Percentiles rank a stretch among this genome's conserved stretches.
These are phyloP conservation scores for Aplosporella prunicola DNA, from an alignment of 2,329 filamentous ascomycete species.

Conservation along the genomic window DNA sequence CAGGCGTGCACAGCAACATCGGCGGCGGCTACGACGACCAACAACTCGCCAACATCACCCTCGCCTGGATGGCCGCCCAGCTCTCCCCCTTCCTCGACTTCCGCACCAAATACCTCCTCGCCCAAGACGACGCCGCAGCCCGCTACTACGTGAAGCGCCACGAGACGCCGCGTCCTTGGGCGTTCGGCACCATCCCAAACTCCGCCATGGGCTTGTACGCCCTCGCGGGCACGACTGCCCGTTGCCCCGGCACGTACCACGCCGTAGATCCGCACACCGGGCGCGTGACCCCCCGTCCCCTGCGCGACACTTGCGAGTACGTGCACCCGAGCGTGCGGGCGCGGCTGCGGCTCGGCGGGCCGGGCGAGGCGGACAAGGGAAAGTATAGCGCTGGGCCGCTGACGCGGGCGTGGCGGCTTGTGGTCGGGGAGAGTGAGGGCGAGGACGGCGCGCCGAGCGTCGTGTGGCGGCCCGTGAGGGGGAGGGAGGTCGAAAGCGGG, in stretches of 20 bases:
- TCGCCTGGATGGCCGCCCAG: constrained; percentile 50
- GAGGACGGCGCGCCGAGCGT: constrained; percentile 20
- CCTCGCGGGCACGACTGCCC: constrained; percentile 34
- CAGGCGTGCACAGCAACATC: constrained; percentile 40
- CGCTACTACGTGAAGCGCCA: constrained; percentile 4
- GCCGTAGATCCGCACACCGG: constrained; percentile 37
- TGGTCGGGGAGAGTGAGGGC: constrained; percentile 31
- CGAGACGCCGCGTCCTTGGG: constrained; percentile 37
- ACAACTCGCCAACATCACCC: constrained; percentile 42
- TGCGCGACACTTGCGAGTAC: constrained; percentile 43
- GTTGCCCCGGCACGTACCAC: constrained; percentile 40
- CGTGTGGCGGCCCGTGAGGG: neutral
- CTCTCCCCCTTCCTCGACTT: constrained; percentile 40
- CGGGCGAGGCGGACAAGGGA: constrained; percentile 37
- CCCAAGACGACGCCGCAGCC: constrained; percentile 21
- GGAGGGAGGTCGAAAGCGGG: constrained; percentile 23
- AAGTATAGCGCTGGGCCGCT: constrained; percentile 38
- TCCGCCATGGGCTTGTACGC: constrained; percentile 38
- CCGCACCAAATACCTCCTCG: constrained; percentile 38
- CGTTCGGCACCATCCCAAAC: constrained; percentile 37
- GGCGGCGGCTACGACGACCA: constrained; percentile 40
- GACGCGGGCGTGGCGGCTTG: constrained; percentile 39
- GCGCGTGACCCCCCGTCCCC: constrained; percentile 32
- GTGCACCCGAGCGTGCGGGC: constrained; percentile 42
- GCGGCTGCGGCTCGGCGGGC: constrained; percentile 36